Base-by-base conservation (phyloP, 192 early-diverging fungal genomes). In the Coemansia reversa region DNA sequence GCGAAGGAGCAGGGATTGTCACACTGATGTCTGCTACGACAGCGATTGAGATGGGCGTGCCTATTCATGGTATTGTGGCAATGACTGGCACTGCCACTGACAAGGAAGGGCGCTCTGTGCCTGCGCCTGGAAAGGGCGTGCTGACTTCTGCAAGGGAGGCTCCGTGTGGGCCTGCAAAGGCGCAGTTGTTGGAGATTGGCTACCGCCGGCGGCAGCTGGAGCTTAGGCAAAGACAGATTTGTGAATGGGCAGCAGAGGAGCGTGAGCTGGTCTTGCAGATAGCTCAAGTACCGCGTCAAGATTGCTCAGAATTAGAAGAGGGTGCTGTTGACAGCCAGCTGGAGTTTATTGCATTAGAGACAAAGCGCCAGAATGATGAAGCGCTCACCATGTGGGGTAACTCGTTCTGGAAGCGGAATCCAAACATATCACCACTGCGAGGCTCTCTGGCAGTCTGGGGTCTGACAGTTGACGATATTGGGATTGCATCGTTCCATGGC, bases 41-140 rank as follows among this genome's bases (percentile, higher is more conserved):
- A 30, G 95, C 95, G 16, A 81, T 97, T 67, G 83, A 94, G 69
- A 93, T 95, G 82, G 95, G 95, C 73, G 88, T 86, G 7, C 94
- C 95, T 18, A 90, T 97, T 53, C 90, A 92, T 58, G 95, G 89
- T 76, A 89, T 97, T 62, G 78, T 97, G 59, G 94, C 89, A 24
- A 80, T 89, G 66, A 88, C 88, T 55, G 90, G 86, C 84, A 97
- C 94, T 51, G 94, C 95, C 24, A 93, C 91, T 39, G 95, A 97
- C 79, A 97, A 97, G 87, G 89, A 95, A 79, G 93, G 94, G 56
- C 89, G 95, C 42, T 95, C 93, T n/a, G 88, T 97, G 45, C 95
- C 95, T 33, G 95, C 95, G 48, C 95, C 95, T 65, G 95, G 95
- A 22, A 89, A 93, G 72, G 95, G 95, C 80, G 87, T 97, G 55